A percentile compares a stretch with the other conserved stretches of the same genome.
phyloP scores from a whole-genome alignment of 179 eudicot species.

The Spinacia oleracea region DNA sequence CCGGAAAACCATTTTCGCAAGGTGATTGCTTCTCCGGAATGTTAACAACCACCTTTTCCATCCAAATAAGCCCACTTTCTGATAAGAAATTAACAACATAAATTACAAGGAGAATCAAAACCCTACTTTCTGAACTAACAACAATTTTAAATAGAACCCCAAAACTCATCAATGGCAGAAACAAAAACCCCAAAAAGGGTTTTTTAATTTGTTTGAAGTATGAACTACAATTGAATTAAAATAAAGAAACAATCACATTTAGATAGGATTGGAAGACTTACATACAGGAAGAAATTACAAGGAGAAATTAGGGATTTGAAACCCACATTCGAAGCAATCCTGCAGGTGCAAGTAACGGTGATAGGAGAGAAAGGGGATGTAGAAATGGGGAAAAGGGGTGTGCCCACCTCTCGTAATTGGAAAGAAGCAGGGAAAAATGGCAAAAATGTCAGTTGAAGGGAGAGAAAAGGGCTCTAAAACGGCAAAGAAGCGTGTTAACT shows the following conservation, averaged over 20 bases:
- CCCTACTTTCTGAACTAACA: background rate
- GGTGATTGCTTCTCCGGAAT: constrained; percentile 47
- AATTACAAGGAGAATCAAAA: background rate
- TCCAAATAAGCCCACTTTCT: constrained; percentile 33
- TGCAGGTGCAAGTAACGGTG: background rate
- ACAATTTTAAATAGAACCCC: background rate
- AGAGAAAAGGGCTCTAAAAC: too few relatives aligned
- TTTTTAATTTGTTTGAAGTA: background rate
- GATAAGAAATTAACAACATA: constrained; percentile 10
- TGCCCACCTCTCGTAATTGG: background rate
- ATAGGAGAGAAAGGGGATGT: background rate
- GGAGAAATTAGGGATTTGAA: constrained; percentile 19
- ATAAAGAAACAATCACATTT: background rate
- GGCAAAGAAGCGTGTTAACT: background rate
- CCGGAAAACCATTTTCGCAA: constrained; percentile 53
- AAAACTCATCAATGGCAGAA: background rate
- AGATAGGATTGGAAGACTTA: background rate
- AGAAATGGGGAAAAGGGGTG: background rate
- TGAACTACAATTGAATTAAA: background rate
- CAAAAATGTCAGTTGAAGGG: too few relatives aligned
- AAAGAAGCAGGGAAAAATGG: too few relatives aligned
- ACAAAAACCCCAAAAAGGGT: background rate
- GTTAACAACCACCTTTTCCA: constrained; percentile 55
- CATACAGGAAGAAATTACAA: background rate
- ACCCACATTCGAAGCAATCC: constrained; percentile 20